Conservation (phyloP, 768 basidiomycete species). For the Suillus variegatus region DNA sequence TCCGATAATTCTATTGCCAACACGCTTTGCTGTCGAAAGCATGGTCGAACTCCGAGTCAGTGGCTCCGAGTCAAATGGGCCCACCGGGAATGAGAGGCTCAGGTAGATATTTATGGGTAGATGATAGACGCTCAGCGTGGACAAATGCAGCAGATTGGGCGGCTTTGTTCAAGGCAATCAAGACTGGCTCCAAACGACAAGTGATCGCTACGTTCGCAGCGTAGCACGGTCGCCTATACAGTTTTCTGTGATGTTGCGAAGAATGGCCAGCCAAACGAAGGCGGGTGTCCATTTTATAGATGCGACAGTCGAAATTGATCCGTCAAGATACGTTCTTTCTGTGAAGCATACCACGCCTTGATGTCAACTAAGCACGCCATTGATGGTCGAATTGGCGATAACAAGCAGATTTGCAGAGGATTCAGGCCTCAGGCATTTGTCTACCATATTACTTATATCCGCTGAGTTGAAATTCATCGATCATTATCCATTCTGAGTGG, state of each 20-base stretch:
- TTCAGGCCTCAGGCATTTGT: too few species aligned
- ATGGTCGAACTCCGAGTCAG: constrained; percentile 24
- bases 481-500: too few species aligned
- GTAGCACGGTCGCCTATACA: too few species aligned
- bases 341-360: neutral
- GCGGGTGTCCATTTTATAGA: neutral
- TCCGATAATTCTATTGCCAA: constrained; percentile 59
- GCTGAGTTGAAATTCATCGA: neutral
- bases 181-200: too few species aligned
- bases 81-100: neutral
- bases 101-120: neutral
- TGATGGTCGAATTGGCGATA: constrained; percentile 10
- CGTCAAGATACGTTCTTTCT: neutral
- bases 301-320: neutral
- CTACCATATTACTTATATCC: neutral
- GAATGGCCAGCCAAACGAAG: neutral
- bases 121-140: neutral
- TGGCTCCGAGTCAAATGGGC: neutral
- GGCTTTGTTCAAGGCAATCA: too few species aligned
- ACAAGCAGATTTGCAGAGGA: neutral
- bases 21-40: constrained; percentile 42
- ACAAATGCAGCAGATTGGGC: neutral
- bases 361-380: constrained; percentile 21
- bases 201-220: too few species aligned
- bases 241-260: neutral